Conservation (phyloP, 306 rosid species). For the cucumber (Cucumis sativus) region Cucumber_9930_V3 NC_026656.2:8969501-8970000, state of each 20-base stretch:
- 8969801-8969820: too few relatives aligned
- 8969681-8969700: background rate
- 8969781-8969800: too few relatives aligned
- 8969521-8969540: background rate
- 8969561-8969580: background rate
- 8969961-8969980: too few relatives aligned
- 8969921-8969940: too few relatives aligned
- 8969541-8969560: slow-evolving; percentile 11
- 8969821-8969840: too few relatives aligned
- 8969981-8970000: too few relatives aligned
- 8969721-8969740: background rate
- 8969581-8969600: slow-evolving; percentile 12
- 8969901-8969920: too few relatives aligned
- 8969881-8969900: too few relatives aligned
- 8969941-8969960: too few relatives aligned
- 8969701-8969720: slow-evolving; percentile 2
- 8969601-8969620: slow-evolving; percentile 7
- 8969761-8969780: too few relatives aligned
- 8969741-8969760: background rate
- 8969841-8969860: too few relatives aligned
- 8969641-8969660: slow-evolving; percentile 11
- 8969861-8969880: too few relatives aligned
- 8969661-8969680: background rate
- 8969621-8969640: background rate
- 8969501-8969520: background rate